Evolutionary conservation across 2,329 filamentous ascomycete species (phyloP), one percentile per base, ranked within the genome.

Genomic region (Trichoderma sp.): DNA sequence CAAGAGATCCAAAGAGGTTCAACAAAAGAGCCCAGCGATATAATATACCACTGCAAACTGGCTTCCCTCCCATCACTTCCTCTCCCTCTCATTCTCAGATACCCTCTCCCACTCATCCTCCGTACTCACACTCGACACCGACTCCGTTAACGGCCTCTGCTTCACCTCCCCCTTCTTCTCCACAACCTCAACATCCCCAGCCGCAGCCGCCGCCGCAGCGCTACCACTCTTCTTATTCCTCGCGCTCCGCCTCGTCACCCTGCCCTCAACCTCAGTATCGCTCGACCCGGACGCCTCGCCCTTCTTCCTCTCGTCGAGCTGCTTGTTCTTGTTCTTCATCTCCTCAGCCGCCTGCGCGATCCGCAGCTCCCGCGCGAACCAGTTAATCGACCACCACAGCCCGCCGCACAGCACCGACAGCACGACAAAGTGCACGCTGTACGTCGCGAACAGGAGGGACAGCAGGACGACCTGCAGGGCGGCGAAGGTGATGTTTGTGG

Each of bases 51-150:
- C 2, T 4, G 13, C 53, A 3, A 30, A 32, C 3, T 17, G 8
- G 12, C 17, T 15, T 23, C 11, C 12, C 23, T 23, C 13, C 20
- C 47, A 53, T n/a, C 15, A 50, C 43, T 58, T 23, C 34, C 20
- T 68, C 36, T 71, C 57, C 57, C 70, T 86, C 84, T 90, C 89
- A 72, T 86, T 88, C 80, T 72, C 71, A 15, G 93, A 94, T 4
- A 98, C 92, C 85, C 96, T 97, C 85, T 98, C 95, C 95, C 95
- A 98, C 83, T 98, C 95, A 78, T 95, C 95, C 83, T 98, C 95
- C 5, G 95, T 98, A 82, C 94, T 95, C 23, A 81, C 86, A 67
- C 87, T 85, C 59, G 87, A 90, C 80, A 86, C 88, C 28, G 83
- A 84, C 47, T 84, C 85, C 65, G 82, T 71, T 15, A 72, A 79